A percentile compares a stretch with the other conserved stretches of the same genome.
phyloP scores from a whole-genome alignment of 2,329 filamentous ascomycete genomes.

The Biscogniauxia mediterranea region DNA sequence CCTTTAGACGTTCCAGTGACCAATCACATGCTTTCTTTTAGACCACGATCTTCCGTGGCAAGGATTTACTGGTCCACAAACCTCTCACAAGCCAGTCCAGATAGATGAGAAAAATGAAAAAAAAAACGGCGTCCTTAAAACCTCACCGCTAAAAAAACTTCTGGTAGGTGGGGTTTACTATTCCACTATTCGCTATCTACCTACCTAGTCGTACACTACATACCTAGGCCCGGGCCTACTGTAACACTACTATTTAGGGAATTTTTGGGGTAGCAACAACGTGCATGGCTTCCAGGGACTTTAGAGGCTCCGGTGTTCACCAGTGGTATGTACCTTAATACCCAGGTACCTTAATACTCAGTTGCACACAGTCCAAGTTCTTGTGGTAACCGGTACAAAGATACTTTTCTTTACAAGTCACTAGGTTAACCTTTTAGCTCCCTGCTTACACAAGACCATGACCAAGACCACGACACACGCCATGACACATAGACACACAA shows the following conservation, averaged over 20 bases:
- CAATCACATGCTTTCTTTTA: conserved; percentile 13
- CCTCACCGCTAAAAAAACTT: conserved; percentile 20
- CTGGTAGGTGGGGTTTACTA: not conserved
- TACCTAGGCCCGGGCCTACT: not conserved
- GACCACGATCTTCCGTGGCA: conserved; percentile 17
- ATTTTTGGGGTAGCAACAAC: not conserved
- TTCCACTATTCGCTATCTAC: not conserved
- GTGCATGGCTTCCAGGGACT: too few relatives aligned
- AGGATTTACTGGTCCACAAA: conserved; percentile 20
- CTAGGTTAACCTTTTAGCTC: too few relatives aligned
- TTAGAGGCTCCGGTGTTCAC: too few relatives aligned
- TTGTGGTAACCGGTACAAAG: too few relatives aligned
- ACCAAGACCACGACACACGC: too few relatives aligned
- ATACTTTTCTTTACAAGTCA: too few relatives aligned
- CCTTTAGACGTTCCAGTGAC: conserved; percentile 1
- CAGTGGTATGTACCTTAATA: too few relatives aligned
- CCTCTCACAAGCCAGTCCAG: conserved; percentile 12
- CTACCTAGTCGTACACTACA: too few relatives aligned
- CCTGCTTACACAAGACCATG: too few relatives aligned
- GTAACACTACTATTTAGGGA: not conserved
- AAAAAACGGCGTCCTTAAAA: conserved; percentile 1
- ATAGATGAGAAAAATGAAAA: conserved; percentile 2
- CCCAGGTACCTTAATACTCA: too few relatives aligned
- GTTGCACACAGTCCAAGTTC: too few relatives aligned
- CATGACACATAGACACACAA: too few relatives aligned